Percentiles rank a stretch among this genome's conserved stretches.
Conservation (phyloP, 2,329 filamentous ascomycete species). For the Cladophialophora exuberans region DNA sequence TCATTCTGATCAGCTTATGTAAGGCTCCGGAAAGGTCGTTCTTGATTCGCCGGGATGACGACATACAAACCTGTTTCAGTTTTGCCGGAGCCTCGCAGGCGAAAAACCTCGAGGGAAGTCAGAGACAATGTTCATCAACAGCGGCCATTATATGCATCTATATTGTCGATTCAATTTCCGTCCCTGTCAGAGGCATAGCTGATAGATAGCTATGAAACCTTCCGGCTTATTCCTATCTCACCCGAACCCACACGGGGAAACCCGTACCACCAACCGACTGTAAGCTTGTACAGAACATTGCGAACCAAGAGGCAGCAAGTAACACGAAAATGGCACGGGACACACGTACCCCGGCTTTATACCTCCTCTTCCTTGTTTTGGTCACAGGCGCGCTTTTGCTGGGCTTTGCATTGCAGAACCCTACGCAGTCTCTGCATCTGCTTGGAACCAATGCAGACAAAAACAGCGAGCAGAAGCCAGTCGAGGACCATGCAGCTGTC, state of each 20-base stretch:
- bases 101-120: neutral
- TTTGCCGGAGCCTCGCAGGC: conserved; percentile 2
- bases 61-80: conserved; percentile 2
- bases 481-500: neutral
- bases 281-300: neutral
- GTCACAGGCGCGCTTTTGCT: conserved; percentile 13
- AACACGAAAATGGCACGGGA: conserved; percentile 23
- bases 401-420: conserved; percentile 8
- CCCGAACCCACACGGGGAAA: conserved; percentile 3
- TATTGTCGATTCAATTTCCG: neutral
- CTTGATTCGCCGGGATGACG: conserved; percentile 5
- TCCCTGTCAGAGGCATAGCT: neutral
- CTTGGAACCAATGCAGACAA: neutral
- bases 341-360: conserved; percentile 3
- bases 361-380: conserved; percentile 8
- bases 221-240: conserved; percentile 8
- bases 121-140: neutral
- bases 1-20: neutral
- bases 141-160: neutral
- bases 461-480: neutral
- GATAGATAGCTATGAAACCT: neutral
- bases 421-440: conserved; percentile 4
- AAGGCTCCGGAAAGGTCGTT: neutral
- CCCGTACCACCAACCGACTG: neutral
- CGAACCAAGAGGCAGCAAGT: neutral